Conservation (phyloP, 2,329 filamentous ascomycete species). For the Hypoxylon sp. region DNA sequence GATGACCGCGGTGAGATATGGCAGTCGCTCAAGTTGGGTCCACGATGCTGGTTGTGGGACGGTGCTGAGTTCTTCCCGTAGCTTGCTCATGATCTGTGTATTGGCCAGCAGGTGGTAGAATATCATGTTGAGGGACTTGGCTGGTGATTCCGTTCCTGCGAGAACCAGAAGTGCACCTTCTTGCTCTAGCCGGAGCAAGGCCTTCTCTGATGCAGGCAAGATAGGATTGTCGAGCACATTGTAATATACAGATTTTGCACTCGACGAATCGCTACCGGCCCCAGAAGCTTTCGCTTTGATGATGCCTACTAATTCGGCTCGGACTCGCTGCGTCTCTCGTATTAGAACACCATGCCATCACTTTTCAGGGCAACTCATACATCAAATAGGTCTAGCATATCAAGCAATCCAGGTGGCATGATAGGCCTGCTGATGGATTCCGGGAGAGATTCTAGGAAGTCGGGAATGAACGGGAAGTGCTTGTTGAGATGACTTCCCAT, state of each 20-base stretch:
- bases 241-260: conserved; percentile 38
- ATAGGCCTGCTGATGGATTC: conserved; percentile 39
- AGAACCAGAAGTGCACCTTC: conserved; percentile 46
- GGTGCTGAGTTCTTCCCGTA: conserved; percentile 48
- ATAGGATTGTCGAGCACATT: conserved; percentile 34
- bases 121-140: conserved; percentile 46
- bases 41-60: conserved; percentile 26
- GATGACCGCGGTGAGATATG: conserved; percentile 37
- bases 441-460: conserved; percentile 40
- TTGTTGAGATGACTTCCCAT: conserved; percentile 39
- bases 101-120: conserved; percentile 49
- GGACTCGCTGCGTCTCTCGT: conserved; percentile 21
- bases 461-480: conserved; percentile 40
- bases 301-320: conserved; percentile 11
- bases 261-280: conserved; percentile 35
- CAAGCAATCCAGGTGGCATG: conserved; percentile 39
- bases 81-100: conserved; percentile 40
- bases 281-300: conserved; percentile 45
- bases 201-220: conserved; percentile 49
- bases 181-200: conserved; percentile 41
- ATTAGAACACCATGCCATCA: conserved; percentile 32
- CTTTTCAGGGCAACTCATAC: conserved; percentile 38
- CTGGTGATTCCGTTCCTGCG: conserved; percentile 51
- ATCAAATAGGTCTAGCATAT: conserved; percentile 33
- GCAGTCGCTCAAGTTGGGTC: conserved; percentile 36